phyloP scores from a whole-genome alignment of 768 basidiomycete genomes.

The Lentinula sp. region DNA sequence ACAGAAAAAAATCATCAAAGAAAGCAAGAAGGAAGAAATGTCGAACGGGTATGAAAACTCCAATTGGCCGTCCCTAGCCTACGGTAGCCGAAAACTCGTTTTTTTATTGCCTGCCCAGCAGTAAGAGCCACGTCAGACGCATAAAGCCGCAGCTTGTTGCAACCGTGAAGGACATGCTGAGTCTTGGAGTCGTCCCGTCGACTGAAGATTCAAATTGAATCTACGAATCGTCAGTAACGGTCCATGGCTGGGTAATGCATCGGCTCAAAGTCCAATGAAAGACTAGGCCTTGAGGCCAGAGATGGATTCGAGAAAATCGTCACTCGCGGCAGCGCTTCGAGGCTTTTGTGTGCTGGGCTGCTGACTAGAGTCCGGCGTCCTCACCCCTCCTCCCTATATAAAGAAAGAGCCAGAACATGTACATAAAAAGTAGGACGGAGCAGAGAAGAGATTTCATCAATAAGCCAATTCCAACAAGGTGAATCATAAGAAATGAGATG shows the following conservation, averaged over 20 bases:
- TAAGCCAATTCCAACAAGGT: background rate
- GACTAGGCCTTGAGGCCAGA: background rate
- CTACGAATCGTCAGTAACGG: background rate
- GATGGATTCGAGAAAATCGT: background rate
- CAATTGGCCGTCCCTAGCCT: background rate
- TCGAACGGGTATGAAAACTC: background rate
- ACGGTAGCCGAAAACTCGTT: background rate
- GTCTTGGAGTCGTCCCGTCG: background rate
- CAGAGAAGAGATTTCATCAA: background rate
- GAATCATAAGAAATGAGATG: background rate
- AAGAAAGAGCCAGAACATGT: background rate
- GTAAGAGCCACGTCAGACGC: background rate
- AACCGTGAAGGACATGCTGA: background rate
- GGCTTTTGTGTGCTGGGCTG: background rate
- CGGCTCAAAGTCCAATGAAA: background rate
- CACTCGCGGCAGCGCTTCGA: background rate
- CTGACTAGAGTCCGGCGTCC: background rate
- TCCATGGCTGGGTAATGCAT: background rate
- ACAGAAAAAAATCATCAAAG: background rate
- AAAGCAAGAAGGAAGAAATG: background rate
- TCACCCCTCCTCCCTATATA: slow-evolving; percentile 4
- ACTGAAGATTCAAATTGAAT: background rate
- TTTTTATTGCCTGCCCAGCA: background rate
- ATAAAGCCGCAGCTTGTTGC: background rate
- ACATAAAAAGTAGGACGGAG: background rate